Evolutionary conservation across 129 eudicot species (phyloP), one percentile per base, ranked within the genome.

Genomic region (Centella asiatica): DNA sequence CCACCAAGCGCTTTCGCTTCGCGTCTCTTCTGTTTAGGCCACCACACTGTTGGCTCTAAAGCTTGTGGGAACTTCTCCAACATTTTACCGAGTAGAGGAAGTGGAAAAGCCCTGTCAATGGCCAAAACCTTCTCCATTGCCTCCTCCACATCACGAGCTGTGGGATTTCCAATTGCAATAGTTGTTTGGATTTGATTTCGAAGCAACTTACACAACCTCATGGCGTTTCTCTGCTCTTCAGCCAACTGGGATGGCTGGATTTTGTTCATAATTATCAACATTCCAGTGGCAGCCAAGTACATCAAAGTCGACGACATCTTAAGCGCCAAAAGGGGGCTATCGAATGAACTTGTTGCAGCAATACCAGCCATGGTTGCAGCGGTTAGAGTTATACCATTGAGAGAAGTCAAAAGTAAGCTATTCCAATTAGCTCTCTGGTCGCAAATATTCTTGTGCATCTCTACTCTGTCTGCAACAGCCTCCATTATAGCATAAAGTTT

Each of bases 31-130:
- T 65, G 71, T 67, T 60, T 32, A 3, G 94, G 94, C 97, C 88
- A 89, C 97, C 95, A 89, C n/a, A 71, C 77, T 0, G 95, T 83
- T 0, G 97, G 90, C 72, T 80, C 79, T 1, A 73, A 68, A 0
- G 56, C 57, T 2, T 70, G 50, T 0, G 97, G 95, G 44, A 83
- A 86, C 64, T 90, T 90, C 10, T 90, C 97, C n/a, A 90, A 77
- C 95, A 90, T 90, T 45, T 37, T 79, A 27, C 95, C 95, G 13
- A 85, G 79, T 20, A 90, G 62, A 52, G 97, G 97, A 56, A 90
- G 84, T 23, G 97, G 97, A 69, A 80, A 89, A 4, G 95, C 97
- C 67, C 57, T 76, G 45, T 89, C 97, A 58, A 86, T 54, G 34
- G 83, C 85, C 76, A 83, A 76, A 29, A 86, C 78, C 55, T 68